Percentiles rank a stretch among this genome's conserved stretches.
Evolutionary conservation across 768 basidiomycete genomes (phyloP).

Genomic region (Suillus spraguei): DNA sequence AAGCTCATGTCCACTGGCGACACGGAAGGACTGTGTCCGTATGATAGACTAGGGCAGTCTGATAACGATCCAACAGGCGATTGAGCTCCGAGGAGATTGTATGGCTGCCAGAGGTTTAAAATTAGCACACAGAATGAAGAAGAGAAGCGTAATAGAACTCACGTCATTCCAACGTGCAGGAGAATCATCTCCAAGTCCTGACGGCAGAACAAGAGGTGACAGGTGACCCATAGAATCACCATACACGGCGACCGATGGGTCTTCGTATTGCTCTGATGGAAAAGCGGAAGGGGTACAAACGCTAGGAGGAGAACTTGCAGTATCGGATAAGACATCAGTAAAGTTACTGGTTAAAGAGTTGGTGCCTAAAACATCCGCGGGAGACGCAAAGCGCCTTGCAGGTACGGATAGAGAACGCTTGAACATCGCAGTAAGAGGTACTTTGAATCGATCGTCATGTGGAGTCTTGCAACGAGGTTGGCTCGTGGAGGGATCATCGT

Average conservation of each 20-base stretch:
- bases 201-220: conserved; percentile 34
- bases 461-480: conserved; percentile 33
- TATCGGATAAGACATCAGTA: conserved; percentile 33
- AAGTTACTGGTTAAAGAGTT: conserved; percentile 32
- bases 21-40: conserved; percentile 26
- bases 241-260: conserved; percentile 23
- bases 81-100: conserved; percentile 34
- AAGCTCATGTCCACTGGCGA: conserved; percentile 31
- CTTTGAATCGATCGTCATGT: conserved; percentile 38
- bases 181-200: conserved; percentile 29
- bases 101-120: conserved; percentile 31
- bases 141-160: conserved; percentile 21
- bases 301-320: conserved; percentile 23
- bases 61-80: conserved; percentile 16
- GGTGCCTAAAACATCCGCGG: conserved; percentile 19
- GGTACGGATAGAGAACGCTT: conserved; percentile 65
- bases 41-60: conserved; percentile 26
- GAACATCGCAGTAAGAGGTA: conserved; percentile 66
- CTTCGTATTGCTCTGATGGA: conserved; percentile 25
- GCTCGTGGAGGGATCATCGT: conserved; percentile 10
- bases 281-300: conserved; percentile 15
- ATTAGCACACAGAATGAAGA: conserved; percentile 17
- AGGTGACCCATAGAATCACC: conserved; percentile 28
- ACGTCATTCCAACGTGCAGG: conserved; percentile 38
- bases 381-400: conserved; percentile 30